A percentile compares a stretch with the other conserved stretches of the same genome.
These are phyloP conservation scores for Rhynchospora breviuscula DNA, from an alignment of 176 grass and related monocot species.

Conservation along the genomic window DNA sequence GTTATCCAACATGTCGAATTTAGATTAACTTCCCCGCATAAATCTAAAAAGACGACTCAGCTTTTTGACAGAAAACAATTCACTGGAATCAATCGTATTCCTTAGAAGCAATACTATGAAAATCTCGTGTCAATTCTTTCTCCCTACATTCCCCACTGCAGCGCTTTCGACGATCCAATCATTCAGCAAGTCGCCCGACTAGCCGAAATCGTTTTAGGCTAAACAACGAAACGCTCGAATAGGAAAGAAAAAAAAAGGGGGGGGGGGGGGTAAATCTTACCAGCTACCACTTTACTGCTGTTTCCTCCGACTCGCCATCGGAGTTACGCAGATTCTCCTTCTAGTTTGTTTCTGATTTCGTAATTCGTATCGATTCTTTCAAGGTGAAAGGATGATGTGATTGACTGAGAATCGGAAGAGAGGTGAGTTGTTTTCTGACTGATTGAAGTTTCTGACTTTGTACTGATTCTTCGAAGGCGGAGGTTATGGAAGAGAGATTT, in stretches of 20 bases:
- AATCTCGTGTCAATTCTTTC: neutral
- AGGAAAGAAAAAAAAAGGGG: too few relatives aligned
- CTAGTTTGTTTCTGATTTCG: neutral
- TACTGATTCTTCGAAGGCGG: too few relatives aligned
- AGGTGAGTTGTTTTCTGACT: neutral
- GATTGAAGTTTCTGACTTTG: too few relatives aligned
- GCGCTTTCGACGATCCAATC: too few relatives aligned
- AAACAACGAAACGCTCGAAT: too few relatives aligned
- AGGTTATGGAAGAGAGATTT: neutral
- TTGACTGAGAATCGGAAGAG: neutral
- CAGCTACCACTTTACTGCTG: too few relatives aligned
- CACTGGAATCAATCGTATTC: neutral
- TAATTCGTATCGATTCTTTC: neutral
- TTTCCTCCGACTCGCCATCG: too few relatives aligned
- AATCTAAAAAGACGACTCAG: neutral
- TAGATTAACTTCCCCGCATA: neutral
- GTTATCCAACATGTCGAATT: neutral
- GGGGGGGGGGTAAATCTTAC: too few relatives aligned
- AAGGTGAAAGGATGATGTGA: neutral
- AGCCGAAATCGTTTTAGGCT: too few relatives aligned
- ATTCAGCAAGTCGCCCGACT: too few relatives aligned
- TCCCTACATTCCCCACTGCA: neutral
- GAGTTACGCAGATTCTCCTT: neutral
- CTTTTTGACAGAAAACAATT: neutral
- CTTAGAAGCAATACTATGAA: neutral